Evolutionary conservation across 257 asterid genomes (phyloP).

Genomic region (Salvia splendens): DNA sequence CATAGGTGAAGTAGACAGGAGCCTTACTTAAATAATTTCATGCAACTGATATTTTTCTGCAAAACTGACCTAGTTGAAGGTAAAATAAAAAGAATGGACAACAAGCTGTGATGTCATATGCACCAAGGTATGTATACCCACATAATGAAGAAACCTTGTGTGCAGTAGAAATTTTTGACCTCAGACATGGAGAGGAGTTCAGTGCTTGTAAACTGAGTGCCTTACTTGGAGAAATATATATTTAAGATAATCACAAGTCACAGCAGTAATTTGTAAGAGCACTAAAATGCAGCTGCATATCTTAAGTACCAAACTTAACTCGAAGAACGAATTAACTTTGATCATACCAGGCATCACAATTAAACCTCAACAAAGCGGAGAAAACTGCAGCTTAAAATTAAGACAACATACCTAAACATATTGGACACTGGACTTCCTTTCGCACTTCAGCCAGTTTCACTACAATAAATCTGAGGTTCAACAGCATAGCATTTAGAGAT

Average conservation of each 20-base stretch:
- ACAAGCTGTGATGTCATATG: too few species aligned
- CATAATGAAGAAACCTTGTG: neutral
- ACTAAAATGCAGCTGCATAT: slow-evolving; percentile 5
- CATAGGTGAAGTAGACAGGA: neutral
- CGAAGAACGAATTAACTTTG: neutral
- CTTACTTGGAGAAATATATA: neutral
- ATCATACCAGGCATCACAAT: slow-evolving; percentile 1
- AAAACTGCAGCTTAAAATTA: slow-evolving; percentile 10
- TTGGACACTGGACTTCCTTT: slow-evolving; percentile 97
- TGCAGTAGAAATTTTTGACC: neutral
- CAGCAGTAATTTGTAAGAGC: neutral
- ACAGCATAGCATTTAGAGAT: slow-evolving; percentile 29
- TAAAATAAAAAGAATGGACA: neutral
- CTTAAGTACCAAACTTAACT: slow-evolving; percentile 1
- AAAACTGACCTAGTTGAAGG: slow-evolving; percentile 17
- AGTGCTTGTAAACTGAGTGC: neutral
- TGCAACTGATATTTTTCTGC: neutral
- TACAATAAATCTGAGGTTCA: slow-evolving; percentile 53
- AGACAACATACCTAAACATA: slow-evolving; percentile 70
- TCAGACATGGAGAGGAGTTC: slow-evolving; percentile 6
- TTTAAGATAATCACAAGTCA: slow-evolving; percentile 1
- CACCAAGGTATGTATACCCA: neutral
- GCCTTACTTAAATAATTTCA: neutral
- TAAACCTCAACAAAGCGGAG: slow-evolving; percentile 11
- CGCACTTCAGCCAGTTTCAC: slow-evolving; percentile 82